Evolutionary conservation across 768 basidiomycete species (phyloP).

Genomic region (Multifurca ochricompacta): DNA sequence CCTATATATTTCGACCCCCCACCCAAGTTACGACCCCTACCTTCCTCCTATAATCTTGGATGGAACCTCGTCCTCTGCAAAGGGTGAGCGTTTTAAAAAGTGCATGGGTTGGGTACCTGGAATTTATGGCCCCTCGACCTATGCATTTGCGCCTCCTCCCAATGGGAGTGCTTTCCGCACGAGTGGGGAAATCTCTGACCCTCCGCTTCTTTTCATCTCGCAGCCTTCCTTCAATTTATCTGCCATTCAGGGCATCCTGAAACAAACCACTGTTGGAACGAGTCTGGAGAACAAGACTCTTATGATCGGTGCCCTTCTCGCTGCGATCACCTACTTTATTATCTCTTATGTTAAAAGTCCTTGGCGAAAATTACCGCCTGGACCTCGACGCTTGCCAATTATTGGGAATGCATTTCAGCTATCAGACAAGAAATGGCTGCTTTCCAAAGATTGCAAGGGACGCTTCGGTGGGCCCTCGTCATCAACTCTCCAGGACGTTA

Average conservation of each 20-base stretch:
- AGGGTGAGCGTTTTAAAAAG: background rate
- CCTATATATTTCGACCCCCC: too few relatives aligned
- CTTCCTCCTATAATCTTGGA: background rate
- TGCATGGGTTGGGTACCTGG: background rate
- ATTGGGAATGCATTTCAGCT: background rate
- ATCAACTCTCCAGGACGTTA: background rate
- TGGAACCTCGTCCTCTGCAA: too few relatives aligned
- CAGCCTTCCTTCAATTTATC: conserved; percentile 4
- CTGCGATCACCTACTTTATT: background rate
- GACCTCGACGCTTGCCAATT: background rate
- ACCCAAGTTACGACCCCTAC: too few relatives aligned
- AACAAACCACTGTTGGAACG: conserved; percentile 8
- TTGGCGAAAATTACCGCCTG: background rate
- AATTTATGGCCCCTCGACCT: too few relatives aligned
- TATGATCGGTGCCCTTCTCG: background rate
- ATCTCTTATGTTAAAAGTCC: background rate
- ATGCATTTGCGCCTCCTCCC: background rate
- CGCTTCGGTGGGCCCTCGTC: background rate
- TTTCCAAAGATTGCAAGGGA: background rate
- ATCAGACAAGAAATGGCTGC: background rate
- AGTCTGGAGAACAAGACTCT: background rate
- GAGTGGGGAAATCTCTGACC: too few relatives aligned
- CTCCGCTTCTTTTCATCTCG: background rate
- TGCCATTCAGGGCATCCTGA: background rate
- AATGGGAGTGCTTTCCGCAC: background rate